Evolutionary conservation across 352 stramenopile species (phyloP), one percentile per base, ranked within the genome.

Genomic region (Thraustochytrium aureum): DNA sequence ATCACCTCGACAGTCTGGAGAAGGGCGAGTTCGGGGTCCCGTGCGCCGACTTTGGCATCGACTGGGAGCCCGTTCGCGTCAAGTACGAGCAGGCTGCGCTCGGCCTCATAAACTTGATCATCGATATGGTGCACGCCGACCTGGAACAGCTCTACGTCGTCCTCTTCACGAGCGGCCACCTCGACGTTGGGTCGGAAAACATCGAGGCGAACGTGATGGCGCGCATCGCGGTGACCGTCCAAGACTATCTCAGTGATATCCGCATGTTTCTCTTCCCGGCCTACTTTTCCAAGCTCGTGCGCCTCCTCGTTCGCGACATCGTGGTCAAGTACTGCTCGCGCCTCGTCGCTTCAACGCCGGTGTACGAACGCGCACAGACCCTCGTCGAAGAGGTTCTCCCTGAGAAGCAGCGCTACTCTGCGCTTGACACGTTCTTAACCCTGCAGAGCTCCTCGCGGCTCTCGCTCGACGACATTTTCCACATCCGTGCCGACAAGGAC

Each of bases 81-180:
- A 72, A 79, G 56, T 79, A 67, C 59, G 61, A n/a, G 14, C 69
- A 79, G 56, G 32, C 52, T 12, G 69, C 54, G 30, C 10, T 73
- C 2, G 22, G 17, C 33, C 50, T 79, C 35, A 32, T 79, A 20
- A 26, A 50, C 10, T n/a, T 79, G 1, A 67, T 39, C 22, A n/a
- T 79, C 12, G 69, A 79, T 30, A 79, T 79, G 69, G 47, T 79
- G n/a, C 50, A 79, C 35, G 32, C 69, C 22, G 69, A 79, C 54
- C 26, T 69, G 20, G 52, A 72, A 35, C 6, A 20, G 14, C 54
- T 74, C 17, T 67, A 64, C 38, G 50, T 6, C 10, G 10, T 22
- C 12, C 69, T 79, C n/a, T 79, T 79, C 41, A 61, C 69, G 38
- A 20, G 17, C 22, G 33, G 17, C n/a, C 69, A 79, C 38, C 69